Evolutionary conservation across 495 filamentous ascomycete genomes (phyloP), one percentile per base, ranked within the genome.

Genomic region (Xylaria nigripes): DNA sequence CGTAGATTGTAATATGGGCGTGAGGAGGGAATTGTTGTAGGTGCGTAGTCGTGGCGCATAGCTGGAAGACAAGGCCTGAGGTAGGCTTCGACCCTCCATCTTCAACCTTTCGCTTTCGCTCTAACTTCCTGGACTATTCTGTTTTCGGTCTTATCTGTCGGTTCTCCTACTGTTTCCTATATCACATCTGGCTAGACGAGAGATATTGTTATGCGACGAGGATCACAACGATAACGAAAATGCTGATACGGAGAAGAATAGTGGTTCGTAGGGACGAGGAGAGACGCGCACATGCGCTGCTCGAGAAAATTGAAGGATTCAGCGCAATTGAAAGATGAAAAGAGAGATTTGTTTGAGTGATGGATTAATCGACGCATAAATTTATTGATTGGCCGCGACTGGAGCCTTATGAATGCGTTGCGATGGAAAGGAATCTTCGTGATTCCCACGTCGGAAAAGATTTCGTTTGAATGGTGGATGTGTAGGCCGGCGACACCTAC

Each of bases 11-110:
- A 92, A 81, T 53, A 96, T 83, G 27, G 93, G 92, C 10, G 90
- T 87, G 50, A 97, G 81, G 54, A 99, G 82, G 56, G 93, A 87
- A 72, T 96, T 97, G 58, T 84, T 86, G 74, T 91, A 99, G 50
- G 85, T 84, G 68, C 90, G 86, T 64, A 99, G 72, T 59, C 93
- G 86, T 47, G 90, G 89, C 61, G 93, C 88, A 71, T 96, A 96
- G 62, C 86, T 90, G 45, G 89, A 91, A 45, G 92, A 82, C 57
- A 95, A 87, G 24, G 90, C 87, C 77, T 96, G 88, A 40, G 89
- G 87, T 53, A 71, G 62, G 44, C 67, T 62, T 59, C 69, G 66
- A 46, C 59, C 46, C 51, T 72, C 70, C 75, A 78, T 78, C 43
- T 58, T 71, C 19, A 12, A n/a, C 6, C 54, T 52, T 21, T 55